phyloP scores from a whole-genome alignment of 208 protist species.

The Acanthamoeba quina region DNA sequence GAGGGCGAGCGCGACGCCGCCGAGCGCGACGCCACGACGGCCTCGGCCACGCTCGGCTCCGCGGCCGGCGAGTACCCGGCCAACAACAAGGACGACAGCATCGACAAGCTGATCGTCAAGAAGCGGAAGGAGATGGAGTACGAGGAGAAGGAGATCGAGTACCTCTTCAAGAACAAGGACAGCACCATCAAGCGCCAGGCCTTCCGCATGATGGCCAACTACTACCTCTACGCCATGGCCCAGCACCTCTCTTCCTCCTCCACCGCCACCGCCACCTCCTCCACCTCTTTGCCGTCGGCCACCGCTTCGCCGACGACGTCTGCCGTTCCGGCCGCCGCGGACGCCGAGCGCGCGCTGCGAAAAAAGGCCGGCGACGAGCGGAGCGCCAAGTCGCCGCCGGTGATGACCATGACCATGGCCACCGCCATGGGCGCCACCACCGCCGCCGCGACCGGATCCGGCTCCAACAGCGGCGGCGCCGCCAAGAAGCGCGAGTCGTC shows the following conservation, averaged over 20 bases:
- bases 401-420: constrained; percentile 22
- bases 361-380: not conserved
- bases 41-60: not conserved
- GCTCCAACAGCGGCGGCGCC: not conserved
- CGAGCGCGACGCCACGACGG: not conserved
- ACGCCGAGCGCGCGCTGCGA: not conserved
- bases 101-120: constrained; percentile 30
- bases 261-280: not conserved
- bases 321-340: not conserved
- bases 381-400: not conserved
- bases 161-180: constrained; percentile 50
- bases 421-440: not conserved
- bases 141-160: constrained; percentile 47
- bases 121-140: constrained; percentile 38
- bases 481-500: not conserved
- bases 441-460: not conserved
- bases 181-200: constrained; percentile 53
- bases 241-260: not conserved
- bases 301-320: not conserved
- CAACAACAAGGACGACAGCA: not conserved
- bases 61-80: not conserved
- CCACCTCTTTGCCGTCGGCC: not conserved
- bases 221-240: constrained; percentile 29
- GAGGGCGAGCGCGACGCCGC: not conserved
- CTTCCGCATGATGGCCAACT: constrained; percentile 58